These are phyloP conservation scores for Candida sphagnicola DNA, from an alignment of 805 yeast species.

Conservation along the genomic window DNA sequence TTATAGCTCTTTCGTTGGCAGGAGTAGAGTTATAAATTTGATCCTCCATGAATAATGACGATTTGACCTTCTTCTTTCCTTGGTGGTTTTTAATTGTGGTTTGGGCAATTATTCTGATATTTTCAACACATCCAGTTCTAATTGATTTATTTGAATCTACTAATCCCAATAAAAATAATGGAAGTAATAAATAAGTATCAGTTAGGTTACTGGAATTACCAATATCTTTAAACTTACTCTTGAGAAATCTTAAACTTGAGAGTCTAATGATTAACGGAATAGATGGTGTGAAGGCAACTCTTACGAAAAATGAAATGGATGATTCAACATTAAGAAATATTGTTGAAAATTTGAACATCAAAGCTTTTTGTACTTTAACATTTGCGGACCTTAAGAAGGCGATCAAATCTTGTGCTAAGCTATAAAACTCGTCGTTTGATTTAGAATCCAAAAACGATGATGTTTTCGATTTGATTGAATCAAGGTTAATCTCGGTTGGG, in stretches of 20 bases:
- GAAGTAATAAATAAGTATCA: slow-evolving; percentile 52
- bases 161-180: slow-evolving; percentile 53
- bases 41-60: slow-evolving; percentile 43
- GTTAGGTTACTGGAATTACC: slow-evolving; percentile 16
- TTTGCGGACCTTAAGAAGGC: slow-evolving; percentile 32
- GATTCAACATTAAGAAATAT: slow-evolving; percentile 38
- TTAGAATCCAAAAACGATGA: slow-evolving; percentile 19
- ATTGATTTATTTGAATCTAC: slow-evolving; percentile 47
- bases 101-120: slow-evolving; percentile 21
- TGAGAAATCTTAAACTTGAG: slow-evolving; percentile 42
- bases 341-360: slow-evolving; percentile 12
- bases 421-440: slow-evolving; percentile 37
- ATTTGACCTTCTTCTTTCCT: slow-evolving; percentile 30
- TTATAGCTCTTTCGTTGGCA: slow-evolving; percentile 46
- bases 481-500: slow-evolving; percentile 13
- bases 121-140: slow-evolving; percentile 31
- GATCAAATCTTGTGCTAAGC: slow-evolving; percentile 40
- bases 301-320: slow-evolving; percentile 53
- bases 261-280: slow-evolving; percentile 58
- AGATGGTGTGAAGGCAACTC: slow-evolving; percentile 53
- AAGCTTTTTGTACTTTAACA: slow-evolving; percentile 11
- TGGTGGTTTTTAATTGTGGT: slow-evolving; percentile 33
- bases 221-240: slow-evolving; percentile 27
- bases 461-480: slow-evolving; percentile 11
- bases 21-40: slow-evolving; percentile 53